Evolutionary conservation across 495 filamentous ascomycete genomes (phyloP).

Genomic region (Penicillium egyptiacum): DNA sequence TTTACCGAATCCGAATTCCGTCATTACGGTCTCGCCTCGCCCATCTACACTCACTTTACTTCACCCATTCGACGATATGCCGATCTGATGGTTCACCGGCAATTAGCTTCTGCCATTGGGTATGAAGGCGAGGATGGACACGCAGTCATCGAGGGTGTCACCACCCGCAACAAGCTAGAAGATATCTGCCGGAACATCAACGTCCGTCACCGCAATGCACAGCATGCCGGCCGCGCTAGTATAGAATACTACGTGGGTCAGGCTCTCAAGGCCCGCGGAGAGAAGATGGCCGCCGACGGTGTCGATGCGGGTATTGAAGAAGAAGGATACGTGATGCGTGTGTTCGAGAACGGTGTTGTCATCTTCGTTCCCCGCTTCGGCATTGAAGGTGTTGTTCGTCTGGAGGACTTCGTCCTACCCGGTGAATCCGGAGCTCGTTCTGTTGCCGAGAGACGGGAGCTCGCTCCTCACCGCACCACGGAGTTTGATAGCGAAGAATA

Average conservation of each 20-base stretch:
- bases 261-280: slow-evolving; percentile 79
- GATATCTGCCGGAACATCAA: slow-evolving; percentile 98
- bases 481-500: slow-evolving; percentile 84
- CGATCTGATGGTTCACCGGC: slow-evolving; percentile 88
- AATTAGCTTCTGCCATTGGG: slow-evolving; percentile 90
- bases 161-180: slow-evolving; percentile 74
- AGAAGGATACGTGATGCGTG: slow-evolving; percentile 93
- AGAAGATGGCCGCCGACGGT: slow-evolving; percentile 42
- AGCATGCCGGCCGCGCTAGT: slow-evolving; percentile 87
- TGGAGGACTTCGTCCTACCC: slow-evolving; percentile 75
- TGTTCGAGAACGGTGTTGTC: slow-evolving; percentile 95
- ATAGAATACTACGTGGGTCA: slow-evolving; percentile 98
- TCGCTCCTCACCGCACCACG: slow-evolving; percentile 55
- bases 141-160: slow-evolving; percentile 69
- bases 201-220: slow-evolving; percentile 92
- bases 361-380: slow-evolving; percentile 95
- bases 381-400: slow-evolving; percentile 84
- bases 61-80: slow-evolving; percentile 96
- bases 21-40: slow-evolving; percentile 91
- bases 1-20: slow-evolving; percentile 91
- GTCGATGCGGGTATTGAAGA: slow-evolving; percentile 59
- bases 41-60: slow-evolving; percentile 99
- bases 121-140: slow-evolving; percentile 66
- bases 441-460: slow-evolving; percentile 39
- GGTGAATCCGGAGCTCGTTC: slow-evolving; percentile 53